Evolutionary conservation across 306 rosid species (phyloP), one percentile per base, ranked within the genome.

Genomic region (Geum urbanum): DNA sequence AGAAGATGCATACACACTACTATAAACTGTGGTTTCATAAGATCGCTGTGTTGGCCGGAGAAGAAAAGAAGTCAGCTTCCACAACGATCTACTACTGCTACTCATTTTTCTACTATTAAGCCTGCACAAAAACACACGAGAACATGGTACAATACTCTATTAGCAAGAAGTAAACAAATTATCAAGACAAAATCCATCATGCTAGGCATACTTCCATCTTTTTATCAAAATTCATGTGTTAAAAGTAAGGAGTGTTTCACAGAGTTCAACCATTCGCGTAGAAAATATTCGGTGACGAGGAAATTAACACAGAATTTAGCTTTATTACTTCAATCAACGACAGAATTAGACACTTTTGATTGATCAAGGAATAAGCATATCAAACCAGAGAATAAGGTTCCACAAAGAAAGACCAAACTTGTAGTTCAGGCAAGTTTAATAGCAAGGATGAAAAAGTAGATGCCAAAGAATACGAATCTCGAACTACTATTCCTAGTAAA

Each of bases 21-120:
- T 32, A 27, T 59, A 37, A 68, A 69, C 74, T 73, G 81, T 56
- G 52, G 48, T 48, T 74, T 70, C 75, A 66, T 55, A 63, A 80
- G 78, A 76, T 81, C 66, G 80, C 64, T 65, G 80, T 69, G 72
- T 24, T 76, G 83, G 86, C 81, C 65, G 81, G 71, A 5, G 43
- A 78, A 61, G 82, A 74, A 72, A 27, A 80, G 80, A 71, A 58
- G 72, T 73, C 63, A 75, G 82, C 86, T 71, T 14, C 71, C 5
- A 32, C 65, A 37, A 59, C 20, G 20, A 35, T 59, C 64, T 24
- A 9, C 46, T 14, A 20, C 64, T 58, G 64, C 45, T 14, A 59
- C 43, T 35, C 64, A 35, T 35, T 39, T 59, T 59, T 45, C 65
- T 59, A 59, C 16, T 15, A 59, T 59, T 24, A 24, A 24, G 65